These are phyloP conservation scores for Pythium phragmiticola DNA, from an alignment of 352 stramenopile species.

Conservation along the genomic window DNA sequence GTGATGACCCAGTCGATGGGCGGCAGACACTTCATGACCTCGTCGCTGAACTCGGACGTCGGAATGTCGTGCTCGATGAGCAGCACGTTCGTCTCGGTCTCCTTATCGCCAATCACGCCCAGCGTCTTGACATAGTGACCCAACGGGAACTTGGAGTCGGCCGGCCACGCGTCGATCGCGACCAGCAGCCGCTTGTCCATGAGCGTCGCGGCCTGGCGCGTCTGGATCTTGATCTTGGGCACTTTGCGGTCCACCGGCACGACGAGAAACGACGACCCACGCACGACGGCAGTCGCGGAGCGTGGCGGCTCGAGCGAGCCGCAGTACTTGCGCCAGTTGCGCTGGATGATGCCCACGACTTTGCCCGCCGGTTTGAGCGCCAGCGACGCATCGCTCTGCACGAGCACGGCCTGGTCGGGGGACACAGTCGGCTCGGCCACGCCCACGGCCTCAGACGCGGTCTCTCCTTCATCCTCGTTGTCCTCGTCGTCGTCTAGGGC, in stretches of 20 bases:
- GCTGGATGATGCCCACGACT: constrained; percentile 91
- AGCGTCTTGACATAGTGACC: constrained; percentile 97
- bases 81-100: constrained; percentile 95
- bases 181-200: constrained; percentile 95
- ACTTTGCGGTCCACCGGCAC: constrained; percentile 89
- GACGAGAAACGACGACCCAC: constrained; percentile 65
- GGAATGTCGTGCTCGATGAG: constrained; percentile 98
- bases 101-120: constrained; percentile 95
- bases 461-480: constrained; percentile 34
- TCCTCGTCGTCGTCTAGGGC: constrained; percentile 42
- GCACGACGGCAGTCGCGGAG: constrained; percentile 36
- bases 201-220: constrained; percentile 87
- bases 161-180: constrained; percentile 94
- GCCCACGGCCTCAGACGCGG: constrained; percentile 29
- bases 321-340: constrained; percentile 94
- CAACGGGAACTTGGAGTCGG: constrained; percentile 86
- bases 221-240: constrained; percentile 94
- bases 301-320: constrained; percentile 90
- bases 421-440: constrained; percentile 69
- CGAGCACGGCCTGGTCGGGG: constrained; percentile 54
- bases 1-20: constrained; percentile 95
- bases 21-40: constrained; percentile 92
- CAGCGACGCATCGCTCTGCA: constrained; percentile 50
- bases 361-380: constrained; percentile 67
- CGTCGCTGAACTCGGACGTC: constrained; percentile 72